These are phyloP conservation scores for Saturnispora quitensis DNA, from an alignment of 805 yeast genomes.

Conservation along the genomic window DNA sequence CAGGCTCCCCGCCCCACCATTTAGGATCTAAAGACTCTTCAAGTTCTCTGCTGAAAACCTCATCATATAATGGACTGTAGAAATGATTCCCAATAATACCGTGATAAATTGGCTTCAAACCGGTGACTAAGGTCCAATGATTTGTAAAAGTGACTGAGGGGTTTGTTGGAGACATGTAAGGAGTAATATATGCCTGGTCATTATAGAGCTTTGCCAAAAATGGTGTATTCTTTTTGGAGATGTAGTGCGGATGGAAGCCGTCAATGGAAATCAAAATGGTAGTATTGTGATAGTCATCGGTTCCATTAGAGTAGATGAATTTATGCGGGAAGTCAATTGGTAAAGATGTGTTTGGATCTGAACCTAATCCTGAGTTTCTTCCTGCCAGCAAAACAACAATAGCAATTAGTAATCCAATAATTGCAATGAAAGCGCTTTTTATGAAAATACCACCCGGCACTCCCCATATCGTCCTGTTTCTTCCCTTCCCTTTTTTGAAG, in stretches of 20 bases:
- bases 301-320: constrained; percentile 42
- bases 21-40: constrained; percentile 41
- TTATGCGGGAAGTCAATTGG: constrained; percentile 14
- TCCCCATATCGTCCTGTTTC: not conserved
- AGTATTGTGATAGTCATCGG: constrained; percentile 64
- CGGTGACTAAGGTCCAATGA: constrained; percentile 88
- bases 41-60: constrained; percentile 55
- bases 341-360: not conserved
- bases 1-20: constrained; percentile 89
- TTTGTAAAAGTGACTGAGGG: constrained; percentile 89
- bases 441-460: not conserved
- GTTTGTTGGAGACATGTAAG: constrained; percentile 79
- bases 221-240: constrained; percentile 61
- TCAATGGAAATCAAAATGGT: constrained; percentile 75
- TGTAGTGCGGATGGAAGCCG: constrained; percentile 87
- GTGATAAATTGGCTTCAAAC: constrained; percentile 72
- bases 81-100: constrained; percentile 84
- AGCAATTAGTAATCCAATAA: constrained; percentile 3
- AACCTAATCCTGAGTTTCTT: not conserved
- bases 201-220: constrained; percentile 48
- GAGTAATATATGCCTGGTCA: constrained; percentile 52
- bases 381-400: constrained; percentile 5
- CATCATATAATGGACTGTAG: constrained; percentile 47
- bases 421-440: not conserved
- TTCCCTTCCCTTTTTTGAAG: not conserved